A percentile compares a stretch with the other conserved stretches of the same genome.
phyloP scores from a whole-genome alignment of 306 rosid species.

The Quercus glauca region DNA sequence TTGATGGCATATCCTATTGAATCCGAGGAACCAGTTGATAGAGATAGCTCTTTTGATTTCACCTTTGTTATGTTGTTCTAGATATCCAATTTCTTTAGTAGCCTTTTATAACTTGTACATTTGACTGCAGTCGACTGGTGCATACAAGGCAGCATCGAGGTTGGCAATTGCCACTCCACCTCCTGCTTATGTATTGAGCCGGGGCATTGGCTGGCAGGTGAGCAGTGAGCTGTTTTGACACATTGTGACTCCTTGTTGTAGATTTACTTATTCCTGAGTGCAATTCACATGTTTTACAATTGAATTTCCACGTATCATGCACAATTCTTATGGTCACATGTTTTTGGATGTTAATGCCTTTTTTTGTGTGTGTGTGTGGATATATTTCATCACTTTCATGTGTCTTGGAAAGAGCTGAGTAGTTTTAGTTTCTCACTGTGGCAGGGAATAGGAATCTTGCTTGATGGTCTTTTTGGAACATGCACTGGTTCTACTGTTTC shows the following conservation, averaged over 20 bases:
- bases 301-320: not conserved
- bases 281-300: not conserved
- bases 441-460: slow-evolving; percentile 86
- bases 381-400: not conserved
- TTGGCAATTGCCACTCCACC: slow-evolving; percentile 98
- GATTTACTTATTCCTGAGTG: not conserved
- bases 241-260: not conserved
- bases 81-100: not conserved
- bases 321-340: not conserved
- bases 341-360: not conserved
- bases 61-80: slow-evolving; percentile 4
- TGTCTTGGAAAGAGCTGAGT: slow-evolving; percentile 6
- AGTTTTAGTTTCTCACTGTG: slow-evolving; percentile 9
- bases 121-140: slow-evolving; percentile 75
- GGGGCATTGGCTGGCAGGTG: slow-evolving; percentile 99
- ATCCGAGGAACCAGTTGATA: not conserved
- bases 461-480: slow-evolving; percentile 88
- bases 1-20: not conserved
- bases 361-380: too few relatives aligned
- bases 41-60: not conserved
- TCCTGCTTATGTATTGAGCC: slow-evolving; percentile 94
- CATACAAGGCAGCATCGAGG: slow-evolving; percentile 90
- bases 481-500: slow-evolving; percentile 90
- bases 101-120: slow-evolving; percentile 12
- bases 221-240: slow-evolving; percentile 43